These are phyloP conservation scores for Trifolium repens DNA, from an alignment of 306 rosid genomes.

Conservation along the genomic window DNA sequence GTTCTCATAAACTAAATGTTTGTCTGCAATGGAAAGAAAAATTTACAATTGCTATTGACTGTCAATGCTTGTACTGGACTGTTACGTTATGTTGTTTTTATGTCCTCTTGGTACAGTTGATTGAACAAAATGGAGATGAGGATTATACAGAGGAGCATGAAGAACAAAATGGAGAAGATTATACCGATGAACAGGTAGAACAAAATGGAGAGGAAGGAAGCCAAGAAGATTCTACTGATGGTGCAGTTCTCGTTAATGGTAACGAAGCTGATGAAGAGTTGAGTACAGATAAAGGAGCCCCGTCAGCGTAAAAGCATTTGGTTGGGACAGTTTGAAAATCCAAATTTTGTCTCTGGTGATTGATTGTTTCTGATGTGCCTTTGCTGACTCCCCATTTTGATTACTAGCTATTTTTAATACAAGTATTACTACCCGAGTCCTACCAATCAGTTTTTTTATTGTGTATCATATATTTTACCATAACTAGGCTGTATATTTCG, in stretches of 20 bases:
- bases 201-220: slow-evolving; percentile 84
- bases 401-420: slow-evolving; percentile 47
- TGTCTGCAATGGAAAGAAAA: slow-evolving; percentile 14
- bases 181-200: slow-evolving; percentile 44
- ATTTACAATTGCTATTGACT: background rate
- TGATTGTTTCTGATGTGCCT: slow-evolving; percentile 78
- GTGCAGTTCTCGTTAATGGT: slow-evolving; percentile 84
- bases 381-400: slow-evolving; percentile 64
- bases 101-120: slow-evolving; percentile 42
- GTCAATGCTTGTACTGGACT: slow-evolving; percentile 26
- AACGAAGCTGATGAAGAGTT: slow-evolving; percentile 93
- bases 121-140: slow-evolving; percentile 55
- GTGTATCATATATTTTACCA: slow-evolving; percentile 44
- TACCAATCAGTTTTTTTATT: slow-evolving; percentile 27
- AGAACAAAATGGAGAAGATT: slow-evolving; percentile 69
- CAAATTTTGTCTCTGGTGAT: slow-evolving; percentile 95
- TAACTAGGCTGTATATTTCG: slow-evolving; percentile 49
- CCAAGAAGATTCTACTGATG: slow-evolving; percentile 96
- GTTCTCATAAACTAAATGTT: slow-evolving; percentile 1
- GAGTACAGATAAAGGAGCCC: slow-evolving; percentile 80
- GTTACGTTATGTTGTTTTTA: slow-evolving; percentile 21
- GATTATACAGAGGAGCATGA: slow-evolving; percentile 55
- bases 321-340: slow-evolving; percentile 76
- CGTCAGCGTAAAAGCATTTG: slow-evolving; percentile 72
- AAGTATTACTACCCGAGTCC: slow-evolving; percentile 32